Base-by-base conservation (phyloP, 805 yeast genomes). In the Wickerhamomyces bovis region DNA sequence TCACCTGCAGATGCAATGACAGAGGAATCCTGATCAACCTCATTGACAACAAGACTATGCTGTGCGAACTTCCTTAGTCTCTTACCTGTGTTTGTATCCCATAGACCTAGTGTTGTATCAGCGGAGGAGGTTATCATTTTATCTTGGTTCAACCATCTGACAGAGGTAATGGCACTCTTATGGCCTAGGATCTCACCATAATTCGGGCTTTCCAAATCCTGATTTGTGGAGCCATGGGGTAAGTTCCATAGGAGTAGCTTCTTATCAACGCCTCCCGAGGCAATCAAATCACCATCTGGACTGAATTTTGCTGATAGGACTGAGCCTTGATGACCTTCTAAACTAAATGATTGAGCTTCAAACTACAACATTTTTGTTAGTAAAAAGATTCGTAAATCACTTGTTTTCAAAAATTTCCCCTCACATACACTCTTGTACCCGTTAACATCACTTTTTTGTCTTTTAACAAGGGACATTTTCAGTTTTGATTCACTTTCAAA, bases 211-310 rank as follows among this genome's bases (percentile, higher is more conserved):
- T 43, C 30, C 16, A 13, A 33, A 8, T 13, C 20, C 8, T 47
- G 49, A 8, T 31, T 20, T 12, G 49, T 30, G 0, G 49, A 33
- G 0, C 49, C 38, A 46, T 58, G 62, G 4, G 63, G 62, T 6
- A 56, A 55, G 49, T 31, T 56, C 66, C 60, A 53, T 12, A 58
- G 45, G 18, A 54, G 53, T 2, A 81, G 65, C n/a, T 67, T 58
- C 45, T 69, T 69, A 55, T 85, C 92, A 16, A 69, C 51, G 3
- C 89, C 85, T 6, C 81, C 84, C 3, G 89, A 72, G 0, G 84
- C 90, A 18, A 83, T 62, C 8, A 63, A 52, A 6, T 66, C 58
- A 0, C 89, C 90, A 22, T 67, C 63, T 3, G 58, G 63, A 56
- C 70, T 78, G 65, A 83, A 83, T 42, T 70, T 66, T 6, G 76